Percentiles rank a stretch among this genome's conserved stretches.
Conservation (phyloP, 1,284 basidiomycete genomes). For the Anthracocystis setariae region DNA sequence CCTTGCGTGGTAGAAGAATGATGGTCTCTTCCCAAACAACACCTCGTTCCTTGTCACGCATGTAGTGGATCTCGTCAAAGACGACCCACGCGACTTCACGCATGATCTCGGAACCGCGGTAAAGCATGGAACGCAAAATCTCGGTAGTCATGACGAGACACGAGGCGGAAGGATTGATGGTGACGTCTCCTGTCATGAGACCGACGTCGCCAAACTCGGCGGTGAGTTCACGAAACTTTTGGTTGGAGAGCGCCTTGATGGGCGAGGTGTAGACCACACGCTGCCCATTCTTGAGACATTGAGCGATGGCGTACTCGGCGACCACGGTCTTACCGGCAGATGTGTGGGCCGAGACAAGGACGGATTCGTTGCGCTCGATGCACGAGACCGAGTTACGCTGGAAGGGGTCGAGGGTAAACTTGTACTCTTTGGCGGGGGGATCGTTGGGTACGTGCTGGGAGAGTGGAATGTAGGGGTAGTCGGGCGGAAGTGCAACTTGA, state of each 20-base stretch:
- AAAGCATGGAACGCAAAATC: slow-evolving; percentile 98
- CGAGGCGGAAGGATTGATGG: slow-evolving; percentile 94
- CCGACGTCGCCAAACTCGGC: slow-evolving; percentile 98
- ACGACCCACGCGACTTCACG: slow-evolving; percentile 99
- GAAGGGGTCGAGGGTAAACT: slow-evolving; percentile 97
- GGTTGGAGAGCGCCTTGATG: slow-evolving; percentile 98
- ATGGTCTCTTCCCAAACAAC: slow-evolving; percentile 83
- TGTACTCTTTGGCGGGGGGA: slow-evolving; percentile 91
- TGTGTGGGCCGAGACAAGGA: slow-evolving; percentile 98
- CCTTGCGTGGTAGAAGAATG: slow-evolving; percentile 92
- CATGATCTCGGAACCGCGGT: slow-evolving; percentile 98
- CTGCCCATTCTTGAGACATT: slow-evolving; percentile 89
- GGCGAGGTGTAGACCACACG: slow-evolving; percentile 99
- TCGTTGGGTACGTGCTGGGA: slow-evolving; percentile 88
- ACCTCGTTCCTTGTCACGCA: slow-evolving; percentile 87
- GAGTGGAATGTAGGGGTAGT: slow-evolving; percentile 90
- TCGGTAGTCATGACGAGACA: slow-evolving; percentile 99
- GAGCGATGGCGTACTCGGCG: slow-evolving; percentile 98
- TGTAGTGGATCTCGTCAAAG: slow-evolving; percentile 99
- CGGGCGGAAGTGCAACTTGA: slow-evolving; percentile 93
- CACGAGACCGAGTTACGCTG: slow-evolving; percentile 93
- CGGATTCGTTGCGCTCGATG: slow-evolving; percentile 96
- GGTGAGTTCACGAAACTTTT: slow-evolving; percentile 97
- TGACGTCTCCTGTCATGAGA: slow-evolving; percentile 99
- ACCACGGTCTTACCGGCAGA: slow-evolving; percentile 98